Base-by-base conservation (phyloP, 345 rosid genomes). In the Triadica sebifera region DNA sequence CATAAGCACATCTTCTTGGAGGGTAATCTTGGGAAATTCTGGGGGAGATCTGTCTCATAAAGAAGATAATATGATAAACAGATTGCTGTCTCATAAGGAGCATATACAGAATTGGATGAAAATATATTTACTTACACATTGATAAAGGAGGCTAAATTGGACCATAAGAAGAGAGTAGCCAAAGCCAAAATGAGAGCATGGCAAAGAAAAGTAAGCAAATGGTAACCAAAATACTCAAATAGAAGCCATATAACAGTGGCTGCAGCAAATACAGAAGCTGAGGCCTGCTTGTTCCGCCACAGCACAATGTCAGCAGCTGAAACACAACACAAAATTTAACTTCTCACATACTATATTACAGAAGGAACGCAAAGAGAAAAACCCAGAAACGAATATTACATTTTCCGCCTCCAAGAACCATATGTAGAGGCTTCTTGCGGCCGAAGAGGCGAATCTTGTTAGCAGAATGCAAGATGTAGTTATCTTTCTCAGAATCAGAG, bases 391-490 rank as follows among this genome's bases (percentile, higher is more conserved):
- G n/a, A 17, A 11, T 22, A 7, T 3, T 81, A 84, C 87, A 25
- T 75, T 84, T 80, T 50, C 85, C 88, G 12, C 79, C 85, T 6
- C 88, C 88, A 6, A 85, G 84, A 49, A 82, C 81, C 25, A 82
- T 43, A 49, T 85, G 85, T 16, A 85, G 75, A 56, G 87, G 85
- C 73, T 77, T 82, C 67, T 82, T 75, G 29, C 85, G 84, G 47
- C 87, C 83, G 41, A 85, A 82, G 63, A 85, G 73, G 65, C 82
- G 87, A 53, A 71, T 65, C 77, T 79, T 84, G 69, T 29, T 45
- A 19, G 77, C 24, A 24, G 79, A 69, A 25, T 69, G 76, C 62
- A 56, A 15, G 12, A 47, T 55, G 20, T 50, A 62, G 41, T 65
- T 69, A 50, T 74, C 74, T 39, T 55, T 69, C 49, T 74, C 87